Evolutionary conservation across 148 eudicot genomes (phyloP), one percentile per base, ranked within the genome.

Genomic region (Polygonum maritimum): DNA sequence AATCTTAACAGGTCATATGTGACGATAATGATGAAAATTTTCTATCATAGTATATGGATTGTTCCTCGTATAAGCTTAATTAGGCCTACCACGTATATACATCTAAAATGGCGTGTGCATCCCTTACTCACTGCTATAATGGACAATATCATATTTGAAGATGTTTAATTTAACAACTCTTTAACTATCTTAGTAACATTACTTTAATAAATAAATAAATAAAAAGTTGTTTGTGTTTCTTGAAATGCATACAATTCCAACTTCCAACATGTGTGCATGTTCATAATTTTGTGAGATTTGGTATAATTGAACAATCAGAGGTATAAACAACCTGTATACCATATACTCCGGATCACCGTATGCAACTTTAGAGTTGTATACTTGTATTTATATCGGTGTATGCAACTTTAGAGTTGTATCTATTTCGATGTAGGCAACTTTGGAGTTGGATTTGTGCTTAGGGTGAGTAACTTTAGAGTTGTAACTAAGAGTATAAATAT

Each of bases 281-380:
- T 18, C 69, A 31, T 26, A 62, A 31, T 11, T 62, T 38, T 26
- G 11, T 26, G 69, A 60, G 67, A 62, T 62, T 2, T 55, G 26
- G 18, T 55, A 5, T 55, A 55, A 55, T 55, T 55, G 22, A 19
- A 55, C 22, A 26, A 26, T 26, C 21, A 55, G 60, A 16, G 4
- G 55, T 18, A 51, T n/a, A 19, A 52, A 52, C 58, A 55, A 55
- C 60, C 60, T 62, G 69, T 31, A 62, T 26, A 26, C 67, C 69
- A 62, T 11, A 22, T 12, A n/a, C n/a, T n/a, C n/a, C n/a, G n/a
- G n/a, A n/a, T n/a, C n/a, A n/a, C n/a, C n/a, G n/a, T n/a, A 31
- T 62, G 5, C 36, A 62, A 62, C 69, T 58, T 58, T 62, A 57
- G 69, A 62, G 69, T 62, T 62, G 69, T 62, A 62, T 11, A 62